These are phyloP conservation scores for Exidia glandulosa DNA, from an alignment of 768 basidiomycete genomes.

Conservation along the genomic window DNA sequence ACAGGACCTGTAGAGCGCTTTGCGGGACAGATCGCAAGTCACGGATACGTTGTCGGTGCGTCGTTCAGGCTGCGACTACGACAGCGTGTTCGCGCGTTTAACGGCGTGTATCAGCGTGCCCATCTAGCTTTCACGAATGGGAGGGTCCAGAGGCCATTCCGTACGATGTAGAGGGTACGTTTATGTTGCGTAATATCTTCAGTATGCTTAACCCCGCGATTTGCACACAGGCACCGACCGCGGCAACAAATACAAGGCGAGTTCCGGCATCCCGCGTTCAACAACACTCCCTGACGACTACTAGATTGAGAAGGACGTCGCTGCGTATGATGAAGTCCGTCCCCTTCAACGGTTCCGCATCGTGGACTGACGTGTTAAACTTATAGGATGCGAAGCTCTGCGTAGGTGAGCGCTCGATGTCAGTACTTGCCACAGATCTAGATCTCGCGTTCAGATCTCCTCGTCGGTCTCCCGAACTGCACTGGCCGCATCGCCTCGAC, in stretches of 20 bases:
- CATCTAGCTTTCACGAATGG: conserved; percentile 87
- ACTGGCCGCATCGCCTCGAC: conserved; percentile 88
- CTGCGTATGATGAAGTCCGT: conserved; percentile 77
- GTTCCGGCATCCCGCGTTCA: not conserved
- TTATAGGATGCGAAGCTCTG: conserved; percentile 68
- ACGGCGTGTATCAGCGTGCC: conserved; percentile 51
- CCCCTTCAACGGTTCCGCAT: not conserved
- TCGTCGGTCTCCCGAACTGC: conserved; percentile 66
- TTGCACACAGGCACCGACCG: conserved; percentile 56
- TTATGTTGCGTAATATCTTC: conserved; percentile 2
- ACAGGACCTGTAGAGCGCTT: conserved; percentile 96
- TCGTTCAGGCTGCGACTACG: not conserved
- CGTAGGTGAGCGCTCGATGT: conserved; percentile 26
- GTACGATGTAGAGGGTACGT: conserved; percentile 71
- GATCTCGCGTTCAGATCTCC: conserved; percentile 30
- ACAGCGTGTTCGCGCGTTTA: not conserved
- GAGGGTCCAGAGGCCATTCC: conserved; percentile 79
- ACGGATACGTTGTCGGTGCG: conserved; percentile 74
- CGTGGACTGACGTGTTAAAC: not conserved
- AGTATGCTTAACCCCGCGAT: not conserved
- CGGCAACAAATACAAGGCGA: conserved; percentile 87
- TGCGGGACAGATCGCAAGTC: conserved; percentile 77
- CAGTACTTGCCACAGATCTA: not conserved
- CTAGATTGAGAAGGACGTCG: conserved; percentile 79
- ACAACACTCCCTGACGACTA: not conserved